phyloP scores from a whole-genome alignment of 768 basidiomycete genomes.

The Ephemerocybe angulata region DNA sequence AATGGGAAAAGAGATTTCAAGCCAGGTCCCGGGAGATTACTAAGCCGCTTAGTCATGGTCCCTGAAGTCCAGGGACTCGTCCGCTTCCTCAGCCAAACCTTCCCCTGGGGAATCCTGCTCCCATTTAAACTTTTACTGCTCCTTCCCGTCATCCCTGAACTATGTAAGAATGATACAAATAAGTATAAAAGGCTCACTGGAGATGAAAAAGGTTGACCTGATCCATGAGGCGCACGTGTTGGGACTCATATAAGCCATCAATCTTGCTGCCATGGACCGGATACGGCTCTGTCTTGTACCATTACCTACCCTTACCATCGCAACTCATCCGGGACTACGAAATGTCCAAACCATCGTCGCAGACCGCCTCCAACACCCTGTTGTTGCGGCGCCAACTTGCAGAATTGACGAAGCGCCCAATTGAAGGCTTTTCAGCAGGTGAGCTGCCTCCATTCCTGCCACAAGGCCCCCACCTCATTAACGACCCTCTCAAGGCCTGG shows the following conservation, averaged over 20 bases:
- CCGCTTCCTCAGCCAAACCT: too few species aligned
- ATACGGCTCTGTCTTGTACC: constrained; percentile 13
- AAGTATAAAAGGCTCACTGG: background rate
- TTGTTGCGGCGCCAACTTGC: constrained; percentile 74
- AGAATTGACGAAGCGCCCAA: constrained; percentile 89
- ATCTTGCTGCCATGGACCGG: background rate
- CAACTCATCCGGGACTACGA: constrained; percentile 11
- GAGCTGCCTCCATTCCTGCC: constrained; percentile 14
- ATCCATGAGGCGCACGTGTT: background rate
- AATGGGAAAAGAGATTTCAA: too few species aligned
- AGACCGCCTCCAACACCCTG: constrained; percentile 46
- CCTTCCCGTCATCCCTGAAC: too few species aligned
- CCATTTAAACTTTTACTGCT: too few species aligned
- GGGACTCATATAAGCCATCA: constrained; percentile 6
- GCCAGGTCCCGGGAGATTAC: too few species aligned
- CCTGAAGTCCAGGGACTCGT: too few species aligned
- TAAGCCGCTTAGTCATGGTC: too few species aligned
- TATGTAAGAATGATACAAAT: too few species aligned
- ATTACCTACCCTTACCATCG: constrained; percentile 9
- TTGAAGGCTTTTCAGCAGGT: constrained; percentile 97
- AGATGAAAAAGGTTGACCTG: background rate
- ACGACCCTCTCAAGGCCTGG: constrained; percentile 57
- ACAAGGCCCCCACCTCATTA: constrained; percentile 22
- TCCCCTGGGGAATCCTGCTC: too few species aligned
- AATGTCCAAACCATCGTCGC: constrained; percentile 19